Evolutionary conservation across 768 basidiomycete genomes (phyloP).

Genomic region (Lentinula sp.): DNA sequence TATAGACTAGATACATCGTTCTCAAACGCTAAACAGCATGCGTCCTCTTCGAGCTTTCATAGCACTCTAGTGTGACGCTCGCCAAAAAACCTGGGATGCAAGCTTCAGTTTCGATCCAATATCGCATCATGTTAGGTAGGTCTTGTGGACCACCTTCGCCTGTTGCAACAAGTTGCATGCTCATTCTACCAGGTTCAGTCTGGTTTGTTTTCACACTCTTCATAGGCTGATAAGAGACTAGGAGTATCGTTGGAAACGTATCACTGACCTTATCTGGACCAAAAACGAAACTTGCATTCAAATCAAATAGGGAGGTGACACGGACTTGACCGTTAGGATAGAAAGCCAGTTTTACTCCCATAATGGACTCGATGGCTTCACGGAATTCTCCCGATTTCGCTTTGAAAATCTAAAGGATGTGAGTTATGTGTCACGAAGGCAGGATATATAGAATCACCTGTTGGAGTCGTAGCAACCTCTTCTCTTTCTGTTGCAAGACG

Average conservation of each 20-base stretch:
- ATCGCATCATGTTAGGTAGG: conserved; percentile 67
- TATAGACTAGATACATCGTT: neutral
- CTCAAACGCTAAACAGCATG: neutral
- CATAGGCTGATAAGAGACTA: conserved; percentile 15
- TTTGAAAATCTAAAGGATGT: conserved; percentile 50
- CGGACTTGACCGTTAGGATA: conserved; percentile 87
- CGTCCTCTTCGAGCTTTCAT: conserved; percentile 59
- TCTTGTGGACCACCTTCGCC: conserved; percentile 74
- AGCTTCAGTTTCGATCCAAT: conserved; percentile 82
- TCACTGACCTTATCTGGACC: conserved; percentile 40
- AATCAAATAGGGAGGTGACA: conserved; percentile 87
- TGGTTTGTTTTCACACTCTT: conserved; percentile 10
- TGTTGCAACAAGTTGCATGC: conserved; percentile 70
- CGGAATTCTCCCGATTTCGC: conserved; percentile 88
- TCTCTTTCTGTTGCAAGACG: conserved; percentile 71
- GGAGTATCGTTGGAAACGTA: conserved; percentile 16
- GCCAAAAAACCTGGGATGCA: conserved; percentile 89
- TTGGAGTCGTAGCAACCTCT: conserved; percentile 70
- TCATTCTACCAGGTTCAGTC: conserved; percentile 33
- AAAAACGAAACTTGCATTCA: conserved; percentile 84
- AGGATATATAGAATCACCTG: conserved; percentile 43
- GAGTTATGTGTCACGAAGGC: neutral
- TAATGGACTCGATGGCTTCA: conserved; percentile 81
- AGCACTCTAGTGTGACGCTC: conserved; percentile 83
- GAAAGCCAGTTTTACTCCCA: conserved; percentile 89